Evolutionary conservation across 371 early-diverging fungal genomes (phyloP).

Genomic region (Dinochytrium kinnereticum): DNA sequence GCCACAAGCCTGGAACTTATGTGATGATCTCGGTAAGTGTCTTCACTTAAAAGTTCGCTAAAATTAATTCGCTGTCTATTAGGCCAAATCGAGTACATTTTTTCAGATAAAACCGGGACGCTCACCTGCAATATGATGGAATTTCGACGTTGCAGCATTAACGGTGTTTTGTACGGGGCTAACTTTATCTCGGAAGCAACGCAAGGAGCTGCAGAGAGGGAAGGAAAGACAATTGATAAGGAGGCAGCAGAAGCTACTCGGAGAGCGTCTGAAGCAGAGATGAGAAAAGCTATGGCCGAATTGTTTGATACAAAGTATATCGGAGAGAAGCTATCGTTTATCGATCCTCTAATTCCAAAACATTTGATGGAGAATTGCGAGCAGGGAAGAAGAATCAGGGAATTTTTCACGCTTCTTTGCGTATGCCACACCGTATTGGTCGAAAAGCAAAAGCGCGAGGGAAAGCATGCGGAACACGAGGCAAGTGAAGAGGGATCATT

Average conservation of each 20-base stretch:
- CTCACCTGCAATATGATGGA: slow-evolving; percentile 96
- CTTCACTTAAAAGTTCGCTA: neutral
- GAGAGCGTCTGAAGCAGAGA: slow-evolving; percentile 55
- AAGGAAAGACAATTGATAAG: slow-evolving; percentile 37
- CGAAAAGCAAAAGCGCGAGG: slow-evolving; percentile 67
- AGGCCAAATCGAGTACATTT: slow-evolving; percentile 94
- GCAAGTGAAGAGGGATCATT: neutral
- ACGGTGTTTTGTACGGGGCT: slow-evolving; percentile 79
- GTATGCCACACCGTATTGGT: slow-evolving; percentile 94
- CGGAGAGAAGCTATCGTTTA: slow-evolving; percentile 74
- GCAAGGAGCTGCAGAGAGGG: slow-evolving; percentile 36
- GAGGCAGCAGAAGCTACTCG: slow-evolving; percentile 38
- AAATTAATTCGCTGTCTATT: neutral
- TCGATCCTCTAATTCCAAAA: slow-evolving; percentile 77
- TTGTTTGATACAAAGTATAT: slow-evolving; percentile 77
- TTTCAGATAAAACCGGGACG: slow-evolving; percentile 98
- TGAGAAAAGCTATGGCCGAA: slow-evolving; percentile 62
- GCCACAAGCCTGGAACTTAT: slow-evolving; percentile 86
- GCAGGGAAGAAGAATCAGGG: slow-evolving; percentile 58
- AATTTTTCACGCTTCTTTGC: slow-evolving; percentile 86
- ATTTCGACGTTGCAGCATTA: slow-evolving; percentile 86
- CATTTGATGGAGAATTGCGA: slow-evolving; percentile 56
- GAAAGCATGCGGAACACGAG: neutral
- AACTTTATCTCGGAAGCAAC: slow-evolving; percentile 46
- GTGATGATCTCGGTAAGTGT: slow-evolving; percentile 77